Evolutionary conservation across 495 filamentous ascomycete species (phyloP).

Genomic region (Aspergillus bridgeri): DNA sequence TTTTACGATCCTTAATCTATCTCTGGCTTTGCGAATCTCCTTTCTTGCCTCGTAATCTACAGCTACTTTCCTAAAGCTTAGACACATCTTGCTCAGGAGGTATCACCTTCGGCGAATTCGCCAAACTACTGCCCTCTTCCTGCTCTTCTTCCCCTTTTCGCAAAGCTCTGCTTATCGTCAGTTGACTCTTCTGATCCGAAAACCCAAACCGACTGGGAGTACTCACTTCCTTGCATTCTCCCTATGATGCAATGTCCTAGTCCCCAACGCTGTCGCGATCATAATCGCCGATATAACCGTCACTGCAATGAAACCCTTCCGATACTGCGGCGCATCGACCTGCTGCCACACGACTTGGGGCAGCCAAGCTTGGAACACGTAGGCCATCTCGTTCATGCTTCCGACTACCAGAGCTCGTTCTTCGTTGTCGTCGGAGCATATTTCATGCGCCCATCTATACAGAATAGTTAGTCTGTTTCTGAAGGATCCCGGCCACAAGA

Average conservation of each 20-base stretch:
- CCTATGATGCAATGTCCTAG: constrained; percentile 34
- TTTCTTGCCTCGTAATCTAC: not conserved
- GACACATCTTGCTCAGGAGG: not conserved
- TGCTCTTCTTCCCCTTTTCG: no score
- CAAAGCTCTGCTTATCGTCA: not conserved
- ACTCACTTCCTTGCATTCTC: constrained; percentile 34
- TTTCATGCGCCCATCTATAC: constrained; percentile 47
- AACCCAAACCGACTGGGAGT: not conserved
- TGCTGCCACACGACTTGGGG: constrained; percentile 51
- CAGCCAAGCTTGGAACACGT: constrained; percentile 49
- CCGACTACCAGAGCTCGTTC: constrained; percentile 48
- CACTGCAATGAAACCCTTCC: constrained; percentile 46
- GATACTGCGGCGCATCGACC: constrained; percentile 46
- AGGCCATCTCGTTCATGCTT: constrained; percentile 49
- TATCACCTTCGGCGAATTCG: not conserved
- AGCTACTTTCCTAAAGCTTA: not conserved
- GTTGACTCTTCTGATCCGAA: not conserved
- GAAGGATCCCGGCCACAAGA: no score
- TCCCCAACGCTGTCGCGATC: constrained; percentile 26
- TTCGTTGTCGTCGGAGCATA: constrained; percentile 50
- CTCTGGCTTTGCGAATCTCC: no score
- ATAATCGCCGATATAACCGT: constrained; percentile 31
- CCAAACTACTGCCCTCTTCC: not conserved
- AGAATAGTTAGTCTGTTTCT: not conserved
- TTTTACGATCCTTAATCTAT: no score